These are phyloP conservation scores for Aureobasidium subglaciale DNA, from an alignment of 2,329 filamentous ascomycete genomes.

Conservation along the genomic window DNA sequence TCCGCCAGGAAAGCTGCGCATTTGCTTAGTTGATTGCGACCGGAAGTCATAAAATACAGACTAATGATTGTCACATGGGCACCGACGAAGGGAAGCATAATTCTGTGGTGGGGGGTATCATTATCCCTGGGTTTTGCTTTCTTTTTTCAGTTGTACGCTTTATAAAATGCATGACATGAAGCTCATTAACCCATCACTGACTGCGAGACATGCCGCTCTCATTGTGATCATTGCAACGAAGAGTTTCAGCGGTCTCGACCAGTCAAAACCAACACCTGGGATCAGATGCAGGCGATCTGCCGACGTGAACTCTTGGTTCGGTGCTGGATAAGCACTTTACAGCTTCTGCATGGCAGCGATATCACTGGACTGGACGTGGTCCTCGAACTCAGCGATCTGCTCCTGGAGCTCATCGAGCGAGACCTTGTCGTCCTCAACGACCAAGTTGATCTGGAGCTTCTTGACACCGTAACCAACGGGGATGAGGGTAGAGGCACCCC, in stretches of 20 bases:
- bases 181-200: conserved; percentile 15
- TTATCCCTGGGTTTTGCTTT: conserved; percentile 12
- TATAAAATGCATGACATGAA: conserved; percentile 15
- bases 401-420: conserved; percentile 80
- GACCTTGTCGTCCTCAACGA: conserved; percentile 95
- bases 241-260: not conserved
- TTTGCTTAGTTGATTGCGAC: not conserved
- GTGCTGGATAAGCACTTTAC: conserved; percentile 45
- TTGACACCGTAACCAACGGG: conserved; percentile 95
- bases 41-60: not conserved
- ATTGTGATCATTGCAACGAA: not conserved
- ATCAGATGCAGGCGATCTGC: not conserved
- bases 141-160: conserved; percentile 15
- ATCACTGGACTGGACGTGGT: conserved; percentile 93
- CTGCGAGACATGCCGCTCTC: conserved; percentile 6
- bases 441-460: conserved; percentile 98
- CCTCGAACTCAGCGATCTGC: conserved; percentile 79
- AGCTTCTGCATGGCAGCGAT: conserved; percentile 88
- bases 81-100: not conserved
- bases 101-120: conserved; percentile 9
- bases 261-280: not conserved
- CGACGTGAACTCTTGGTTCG: conserved; percentile 1
- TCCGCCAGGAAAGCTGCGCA: no score
- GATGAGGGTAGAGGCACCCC: conserved; percentile 86
- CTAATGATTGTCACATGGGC: not conserved